A percentile compares a stretch with the other conserved stretches of the same genome.
Evolutionary conservation across 2,329 filamentous ascomycete species (phyloP).

Genomic region (Colletotrichum incanum): DNA sequence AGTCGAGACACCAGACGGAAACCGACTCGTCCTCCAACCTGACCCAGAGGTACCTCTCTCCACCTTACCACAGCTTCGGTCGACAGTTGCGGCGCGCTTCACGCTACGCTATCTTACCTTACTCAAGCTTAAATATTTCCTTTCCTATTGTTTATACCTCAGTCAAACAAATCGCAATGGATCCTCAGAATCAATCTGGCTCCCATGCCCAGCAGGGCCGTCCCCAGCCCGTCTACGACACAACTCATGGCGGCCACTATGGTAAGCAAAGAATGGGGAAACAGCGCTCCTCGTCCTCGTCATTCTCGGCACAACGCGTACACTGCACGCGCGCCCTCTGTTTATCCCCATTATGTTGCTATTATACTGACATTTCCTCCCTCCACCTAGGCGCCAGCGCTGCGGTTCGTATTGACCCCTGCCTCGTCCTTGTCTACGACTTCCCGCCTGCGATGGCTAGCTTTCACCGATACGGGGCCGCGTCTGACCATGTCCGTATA

Average conservation of each 20-base stretch:
- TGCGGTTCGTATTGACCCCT: constrained; percentile 68
- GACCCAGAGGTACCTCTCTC: constrained; percentile 2
- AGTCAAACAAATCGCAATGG: constrained; percentile 51
- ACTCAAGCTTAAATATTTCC: not conserved
- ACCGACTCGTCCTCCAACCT: not conserved
- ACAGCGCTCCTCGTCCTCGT: constrained; percentile 19
- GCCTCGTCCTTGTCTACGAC: not conserved
- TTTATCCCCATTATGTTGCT: constrained; percentile 34
- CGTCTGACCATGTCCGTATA: constrained; percentile 53
- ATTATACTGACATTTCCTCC: constrained; percentile 42
- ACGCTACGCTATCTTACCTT: not conserved
- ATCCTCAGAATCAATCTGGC: constrained; percentile 53
- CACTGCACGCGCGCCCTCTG: constrained; percentile 28
- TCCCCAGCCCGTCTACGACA: constrained; percentile 79
- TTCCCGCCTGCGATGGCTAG: not conserved
- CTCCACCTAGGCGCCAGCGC: constrained; percentile 74
- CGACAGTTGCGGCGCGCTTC: constrained; percentile 8
- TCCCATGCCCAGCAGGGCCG: constrained; percentile 66
- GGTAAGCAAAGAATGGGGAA: constrained; percentile 64
- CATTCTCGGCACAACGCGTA: not conserved
- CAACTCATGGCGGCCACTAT: constrained; percentile 82
- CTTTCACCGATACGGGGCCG: not conserved
- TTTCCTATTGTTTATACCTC: constrained; percentile 8
- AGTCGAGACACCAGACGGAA: constrained; percentile 3
- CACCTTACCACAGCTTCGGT: not conserved